Evolutionary conservation across 441 rosid species (phyloP).

Genomic region (Syzygium syzygioides): DNA sequence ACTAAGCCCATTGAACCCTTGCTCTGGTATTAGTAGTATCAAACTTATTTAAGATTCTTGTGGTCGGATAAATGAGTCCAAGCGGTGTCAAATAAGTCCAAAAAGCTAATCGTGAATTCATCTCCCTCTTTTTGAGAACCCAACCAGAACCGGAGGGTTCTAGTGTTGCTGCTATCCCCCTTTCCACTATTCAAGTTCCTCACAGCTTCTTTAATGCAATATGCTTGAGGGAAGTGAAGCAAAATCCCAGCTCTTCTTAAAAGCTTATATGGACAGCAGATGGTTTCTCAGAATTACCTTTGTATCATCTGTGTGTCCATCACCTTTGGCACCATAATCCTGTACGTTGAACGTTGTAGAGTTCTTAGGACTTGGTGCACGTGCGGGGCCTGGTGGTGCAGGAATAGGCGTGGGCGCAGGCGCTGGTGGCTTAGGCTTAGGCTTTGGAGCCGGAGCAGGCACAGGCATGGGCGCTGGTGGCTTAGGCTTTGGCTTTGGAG

Average conservation of each 20-base stretch:
- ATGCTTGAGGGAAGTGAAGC: background rate
- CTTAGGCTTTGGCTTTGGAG: background rate
- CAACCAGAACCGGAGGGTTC: background rate
- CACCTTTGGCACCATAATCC: conserved; percentile 1
- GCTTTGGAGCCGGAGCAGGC: background rate
- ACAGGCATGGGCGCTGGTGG: background rate
- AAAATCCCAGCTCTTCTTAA: background rate
- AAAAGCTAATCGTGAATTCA: background rate
- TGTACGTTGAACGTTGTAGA: background rate
- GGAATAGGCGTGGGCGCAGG: background rate
- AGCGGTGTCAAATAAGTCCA: background rate
- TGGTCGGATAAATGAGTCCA: background rate
- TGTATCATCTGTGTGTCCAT: background rate
- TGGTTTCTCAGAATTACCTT: conserved; percentile 1
- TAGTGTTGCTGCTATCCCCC: background rate
- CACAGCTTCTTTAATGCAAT: background rate
- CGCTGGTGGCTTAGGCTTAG: background rate
- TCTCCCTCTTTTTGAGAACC: background rate
- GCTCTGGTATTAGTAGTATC: background rate
- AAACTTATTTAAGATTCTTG: background rate
- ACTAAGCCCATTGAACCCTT: background rate
- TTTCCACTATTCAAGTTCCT: background rate
- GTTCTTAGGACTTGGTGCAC: background rate
- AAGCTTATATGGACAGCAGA: background rate
- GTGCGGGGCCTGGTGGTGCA: background rate